Percentiles rank a stretch among this genome's conserved stretches.
Evolutionary conservation across 345 rosid genomes (phyloP).

Genomic region (Eucalyptus erythrocorys): DNA sequence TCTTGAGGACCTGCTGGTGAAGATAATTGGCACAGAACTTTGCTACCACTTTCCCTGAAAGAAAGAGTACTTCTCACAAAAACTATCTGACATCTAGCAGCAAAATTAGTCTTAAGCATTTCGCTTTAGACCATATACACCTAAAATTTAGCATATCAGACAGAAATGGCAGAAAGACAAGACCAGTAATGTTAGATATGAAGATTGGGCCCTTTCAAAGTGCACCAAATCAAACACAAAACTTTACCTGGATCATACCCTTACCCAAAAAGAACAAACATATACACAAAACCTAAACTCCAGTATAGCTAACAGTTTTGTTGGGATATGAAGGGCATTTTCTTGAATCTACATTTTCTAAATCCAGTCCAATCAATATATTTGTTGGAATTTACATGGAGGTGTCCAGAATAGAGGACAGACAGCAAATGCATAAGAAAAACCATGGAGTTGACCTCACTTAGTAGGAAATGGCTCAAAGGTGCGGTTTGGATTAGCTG

Average conservation of each 20-base stretch:
- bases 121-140: background rate
- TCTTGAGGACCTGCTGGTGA: constrained; percentile 70
- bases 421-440: background rate
- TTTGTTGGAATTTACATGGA: background rate
- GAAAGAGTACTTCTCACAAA: background rate
- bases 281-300: background rate
- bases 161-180: background rate
- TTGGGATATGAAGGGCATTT: background rate
- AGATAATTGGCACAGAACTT: constrained; percentile 89
- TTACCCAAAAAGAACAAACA: background rate
- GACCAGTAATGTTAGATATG: background rate
- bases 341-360: background rate
- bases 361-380: background rate
- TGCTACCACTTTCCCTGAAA: constrained; percentile 86
- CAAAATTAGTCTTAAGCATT: background rate
- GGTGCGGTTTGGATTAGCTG: background rate
- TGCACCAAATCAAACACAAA: background rate
- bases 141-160: background rate
- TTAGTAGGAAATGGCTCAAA: background rate
- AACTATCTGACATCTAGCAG: background rate
- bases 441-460: background rate
- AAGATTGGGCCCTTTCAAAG: background rate
- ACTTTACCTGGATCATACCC: background rate
- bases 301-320: background rate
- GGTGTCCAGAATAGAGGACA: background rate